Conservation (phyloP, 78 protist genomes). For the Dictyostelium firmibasis region DNA sequence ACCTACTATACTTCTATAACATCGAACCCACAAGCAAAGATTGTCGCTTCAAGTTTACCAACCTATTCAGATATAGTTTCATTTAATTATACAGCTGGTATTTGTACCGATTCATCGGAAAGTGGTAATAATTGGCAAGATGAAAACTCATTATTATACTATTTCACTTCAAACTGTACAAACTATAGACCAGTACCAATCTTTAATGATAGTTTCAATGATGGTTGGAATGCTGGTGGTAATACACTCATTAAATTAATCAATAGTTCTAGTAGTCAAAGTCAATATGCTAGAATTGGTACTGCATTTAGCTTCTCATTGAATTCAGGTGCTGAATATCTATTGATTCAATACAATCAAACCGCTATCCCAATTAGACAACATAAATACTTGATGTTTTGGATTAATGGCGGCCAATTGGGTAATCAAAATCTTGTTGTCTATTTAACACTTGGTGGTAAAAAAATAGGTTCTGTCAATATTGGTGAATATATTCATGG, state of each 20-base stretch:
- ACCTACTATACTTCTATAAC: not conserved
- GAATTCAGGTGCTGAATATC: not conserved
- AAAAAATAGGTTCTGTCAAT: not conserved
- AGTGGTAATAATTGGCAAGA: not conserved
- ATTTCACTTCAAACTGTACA: conserved; percentile 28
- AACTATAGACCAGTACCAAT: conserved; percentile 7
- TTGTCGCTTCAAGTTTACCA: not conserved
- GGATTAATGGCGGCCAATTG: conserved; percentile 40
- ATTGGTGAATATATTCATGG: conserved; percentile 35
- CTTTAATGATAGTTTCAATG: not conserved
- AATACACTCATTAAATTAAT: not conserved
- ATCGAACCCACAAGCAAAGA: not conserved
- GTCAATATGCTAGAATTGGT: conserved; percentile 18
- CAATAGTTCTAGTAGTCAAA: not conserved
- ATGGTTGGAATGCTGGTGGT: not conserved
- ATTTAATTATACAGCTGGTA: not conserved
- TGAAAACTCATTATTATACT: not conserved
- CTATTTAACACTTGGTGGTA: not conserved
- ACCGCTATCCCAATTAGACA: not conserved
- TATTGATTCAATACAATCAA: not conserved
- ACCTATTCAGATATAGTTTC: not conserved
- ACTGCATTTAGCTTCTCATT: not conserved
- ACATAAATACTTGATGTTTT: conserved; percentile 35
- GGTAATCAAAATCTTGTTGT: conserved; percentile 10
- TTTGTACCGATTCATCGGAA: not conserved